phyloP scores from a whole-genome alignment of 179 eudicot species.

The Drosera spatulata region DNA sequence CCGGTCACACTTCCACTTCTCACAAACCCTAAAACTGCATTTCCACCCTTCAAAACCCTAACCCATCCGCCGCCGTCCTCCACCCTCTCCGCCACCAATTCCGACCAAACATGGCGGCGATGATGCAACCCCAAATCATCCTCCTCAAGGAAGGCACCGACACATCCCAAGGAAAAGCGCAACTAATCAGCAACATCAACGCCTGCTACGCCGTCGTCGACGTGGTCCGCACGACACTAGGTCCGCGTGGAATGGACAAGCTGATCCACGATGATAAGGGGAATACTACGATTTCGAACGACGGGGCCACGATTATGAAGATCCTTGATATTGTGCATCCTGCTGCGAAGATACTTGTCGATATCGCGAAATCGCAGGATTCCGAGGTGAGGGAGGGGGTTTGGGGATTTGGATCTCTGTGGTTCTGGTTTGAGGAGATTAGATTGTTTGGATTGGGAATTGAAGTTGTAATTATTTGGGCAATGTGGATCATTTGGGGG shows the following conservation, averaged over 20 bases:
- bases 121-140: constrained; percentile 92
- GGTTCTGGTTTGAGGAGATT: too few species aligned
- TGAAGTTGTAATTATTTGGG: too few species aligned
- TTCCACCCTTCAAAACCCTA: too few species aligned
- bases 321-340: constrained; percentile 80
- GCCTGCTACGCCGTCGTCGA: constrained; percentile 80
- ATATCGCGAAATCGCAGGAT: constrained; percentile 87
- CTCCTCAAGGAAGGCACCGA: constrained; percentile 92
- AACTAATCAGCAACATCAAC: constrained; percentile 83
- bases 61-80: background rate
- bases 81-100: background rate
- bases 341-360: constrained; percentile 81
- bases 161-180: constrained; percentile 93
- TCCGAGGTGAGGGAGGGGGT: too few species aligned
- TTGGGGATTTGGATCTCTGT: too few species aligned
- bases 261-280: constrained; percentile 89
- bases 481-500: too few species aligned
- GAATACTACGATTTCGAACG: constrained; percentile 86
- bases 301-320: constrained; percentile 98
- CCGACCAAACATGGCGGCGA: constrained; percentile 23
- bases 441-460: too few species aligned
- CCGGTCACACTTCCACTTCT: background rate
- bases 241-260: constrained; percentile 98
- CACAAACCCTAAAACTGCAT: background rate
- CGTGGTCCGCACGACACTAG: constrained; percentile 82